Percentiles rank a stretch among this genome's conserved stretches.
phyloP scores from a whole-genome alignment of 192 early-diverging fungal genomes.

The Cladochytrium replicatum region DNA sequence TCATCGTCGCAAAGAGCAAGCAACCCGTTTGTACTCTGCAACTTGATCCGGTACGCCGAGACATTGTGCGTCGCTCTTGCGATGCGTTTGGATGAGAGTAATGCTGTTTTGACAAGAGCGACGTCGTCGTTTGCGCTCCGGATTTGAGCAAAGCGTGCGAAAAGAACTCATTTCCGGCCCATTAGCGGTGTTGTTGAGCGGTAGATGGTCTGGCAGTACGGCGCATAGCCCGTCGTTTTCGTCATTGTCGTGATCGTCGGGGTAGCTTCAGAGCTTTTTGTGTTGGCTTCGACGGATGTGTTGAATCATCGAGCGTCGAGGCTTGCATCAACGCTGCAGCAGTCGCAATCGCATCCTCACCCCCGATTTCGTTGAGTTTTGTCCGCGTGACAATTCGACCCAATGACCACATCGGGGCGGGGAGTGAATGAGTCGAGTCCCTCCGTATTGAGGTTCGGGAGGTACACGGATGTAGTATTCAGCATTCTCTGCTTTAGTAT shows the following conservation, averaged over 20 bases:
- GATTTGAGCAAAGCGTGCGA: conserved; percentile 64
- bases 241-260: too few relatives aligned
- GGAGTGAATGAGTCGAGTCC: too few relatives aligned
- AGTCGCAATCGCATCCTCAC: neutral
- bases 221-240: too few relatives aligned
- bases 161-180: conserved; percentile 78
- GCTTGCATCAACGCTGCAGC: neutral
- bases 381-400: neutral
- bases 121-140: conserved; percentile 44
- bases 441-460: too few relatives aligned
- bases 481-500: too few relatives aligned
- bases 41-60: conserved; percentile 70
- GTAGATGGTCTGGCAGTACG: conserved; percentile 34
- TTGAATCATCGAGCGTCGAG: neutral
- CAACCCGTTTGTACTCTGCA: too few relatives aligned
- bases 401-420: neutral
- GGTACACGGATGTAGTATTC: too few relatives aligned
- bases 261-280: neutral
- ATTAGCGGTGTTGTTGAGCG: conserved; percentile 46
- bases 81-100: conserved; percentile 62
- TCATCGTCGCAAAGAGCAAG: conserved; percentile 94
- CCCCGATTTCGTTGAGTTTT: neutral
- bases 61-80: conserved; percentile 83
- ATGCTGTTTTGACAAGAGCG: conserved; percentile 35
- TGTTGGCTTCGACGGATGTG: neutral